phyloP scores from a whole-genome alignment of 2,329 filamentous ascomycete genomes.

The Botryotinia convoluta region DNA sequence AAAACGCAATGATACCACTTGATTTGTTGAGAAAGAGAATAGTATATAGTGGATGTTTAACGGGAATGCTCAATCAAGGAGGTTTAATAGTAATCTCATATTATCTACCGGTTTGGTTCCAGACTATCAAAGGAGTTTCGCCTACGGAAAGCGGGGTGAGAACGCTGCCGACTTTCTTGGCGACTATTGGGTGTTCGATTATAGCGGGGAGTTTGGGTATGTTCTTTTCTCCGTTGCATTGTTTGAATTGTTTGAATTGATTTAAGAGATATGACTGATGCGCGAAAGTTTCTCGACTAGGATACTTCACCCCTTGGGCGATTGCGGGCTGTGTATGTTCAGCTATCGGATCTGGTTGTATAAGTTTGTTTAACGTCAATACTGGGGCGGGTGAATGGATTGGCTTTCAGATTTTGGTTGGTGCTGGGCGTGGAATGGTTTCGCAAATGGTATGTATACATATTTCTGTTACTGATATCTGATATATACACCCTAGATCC shows the following conservation, averaged over 20 bases:
- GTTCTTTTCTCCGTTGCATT: accelerated
- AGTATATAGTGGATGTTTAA: neutral
- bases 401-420: neutral
- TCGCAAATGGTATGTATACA: neutral
- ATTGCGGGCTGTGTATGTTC: neutral
- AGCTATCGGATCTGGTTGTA: neutral
- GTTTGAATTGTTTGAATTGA: too few relatives aligned
- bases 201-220: neutral
- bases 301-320: neutral
- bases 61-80: neutral
- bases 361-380: neutral
- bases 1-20: neutral
- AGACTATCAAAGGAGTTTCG: neutral
- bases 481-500: neutral
- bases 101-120: neutral
- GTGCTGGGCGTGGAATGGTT: neutral
- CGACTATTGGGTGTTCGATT: neutral
- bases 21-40: neutral
- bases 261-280: neutral
- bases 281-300: neutral
- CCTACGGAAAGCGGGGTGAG: neutral
- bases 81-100: neutral
- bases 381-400: neutral
- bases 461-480: neutral
- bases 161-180: neutral